These are phyloP conservation scores for Cystofilobasidium ferigula DNA, from an alignment of 768 basidiomycete species.

Conservation along the genomic window DNA sequence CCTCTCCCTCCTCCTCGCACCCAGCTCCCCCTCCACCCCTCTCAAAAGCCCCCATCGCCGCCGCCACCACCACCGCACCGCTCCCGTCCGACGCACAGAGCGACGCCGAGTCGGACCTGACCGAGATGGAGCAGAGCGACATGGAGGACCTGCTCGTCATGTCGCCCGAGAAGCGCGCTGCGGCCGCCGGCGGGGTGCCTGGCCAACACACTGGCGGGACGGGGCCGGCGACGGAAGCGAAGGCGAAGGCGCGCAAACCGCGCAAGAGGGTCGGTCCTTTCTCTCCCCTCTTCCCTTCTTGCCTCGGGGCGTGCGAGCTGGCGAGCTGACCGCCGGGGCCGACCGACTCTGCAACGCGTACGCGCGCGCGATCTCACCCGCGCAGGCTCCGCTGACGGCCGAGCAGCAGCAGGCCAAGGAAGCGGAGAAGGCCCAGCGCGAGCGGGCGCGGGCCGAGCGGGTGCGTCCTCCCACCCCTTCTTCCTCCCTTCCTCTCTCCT, in stretches of 20 bases:
- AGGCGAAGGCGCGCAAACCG: not conserved
- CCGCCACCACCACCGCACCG: no score
- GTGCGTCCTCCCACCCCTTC: no score
- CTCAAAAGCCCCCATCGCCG: not conserved
- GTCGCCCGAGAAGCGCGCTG: not conserved
- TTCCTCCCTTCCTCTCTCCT: no score
- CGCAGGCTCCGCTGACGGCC: constrained; percentile 14
- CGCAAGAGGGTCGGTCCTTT: constrained; percentile 8
- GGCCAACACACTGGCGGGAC: no score
- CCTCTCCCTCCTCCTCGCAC: not conserved
- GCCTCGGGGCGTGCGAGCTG: no score
- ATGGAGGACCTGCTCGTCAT: constrained; percentile 3
- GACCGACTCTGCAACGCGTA: no score
- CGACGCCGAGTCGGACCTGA: not conserved
- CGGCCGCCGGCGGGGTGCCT: no score
- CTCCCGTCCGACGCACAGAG: not conserved
- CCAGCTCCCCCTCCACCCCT: not conserved
- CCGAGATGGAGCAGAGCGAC: not conserved
- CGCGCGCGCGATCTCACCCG: no score
- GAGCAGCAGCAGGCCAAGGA: not conserved
- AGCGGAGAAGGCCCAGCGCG: constrained; percentile 5
- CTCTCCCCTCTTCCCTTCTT: not conserved
- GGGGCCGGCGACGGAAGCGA: no score
- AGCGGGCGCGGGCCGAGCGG: no score
- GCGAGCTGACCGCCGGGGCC: no score